These are phyloP conservation scores for Massarina eburnea DNA, from an alignment of 2,329 filamentous ascomycete genomes.

Conservation along the genomic window DNA sequence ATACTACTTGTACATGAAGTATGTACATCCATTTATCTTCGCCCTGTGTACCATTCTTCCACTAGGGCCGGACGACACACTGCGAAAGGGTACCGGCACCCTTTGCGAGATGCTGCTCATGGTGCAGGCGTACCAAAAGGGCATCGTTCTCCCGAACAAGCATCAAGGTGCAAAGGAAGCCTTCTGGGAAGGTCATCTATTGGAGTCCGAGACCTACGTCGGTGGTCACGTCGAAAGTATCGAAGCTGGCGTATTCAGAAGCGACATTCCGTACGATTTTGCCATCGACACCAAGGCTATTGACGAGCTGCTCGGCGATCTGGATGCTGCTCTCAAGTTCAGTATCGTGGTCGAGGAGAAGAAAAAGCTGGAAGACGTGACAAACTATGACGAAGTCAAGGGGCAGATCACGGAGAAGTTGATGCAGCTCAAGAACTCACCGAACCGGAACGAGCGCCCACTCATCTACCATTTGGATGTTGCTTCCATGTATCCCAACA, in stretches of 20 bases:
- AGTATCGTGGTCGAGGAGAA: constrained; percentile 61
- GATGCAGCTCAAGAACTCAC: constrained; percentile 73
- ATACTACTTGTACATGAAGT: constrained; percentile 99
- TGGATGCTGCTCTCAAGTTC: constrained; percentile 88
- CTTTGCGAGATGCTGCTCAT: constrained; percentile 99
- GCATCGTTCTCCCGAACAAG: constrained; percentile 94
- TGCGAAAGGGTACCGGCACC: constrained; percentile 95
- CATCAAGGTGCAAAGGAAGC: constrained; percentile 87
- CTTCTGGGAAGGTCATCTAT: constrained; percentile 94
- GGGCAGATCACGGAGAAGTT: constrained; percentile 75
- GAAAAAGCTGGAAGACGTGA: constrained; percentile 54
- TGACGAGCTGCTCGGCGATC: constrained; percentile 81
- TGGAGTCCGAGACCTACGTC: constrained; percentile 97
- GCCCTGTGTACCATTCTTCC: constrained; percentile 96
- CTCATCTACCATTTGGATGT: constrained; percentile 98
- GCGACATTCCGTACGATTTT: constrained; percentile 94
- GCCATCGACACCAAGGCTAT: constrained; percentile 84
- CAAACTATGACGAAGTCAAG: constrained; percentile 65
- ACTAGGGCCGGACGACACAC: constrained; percentile 84
- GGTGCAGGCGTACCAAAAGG: constrained; percentile 93
- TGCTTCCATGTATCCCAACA: constrained; percentile 99
- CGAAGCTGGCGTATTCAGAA: constrained; percentile 93
- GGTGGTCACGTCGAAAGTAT: constrained; percentile 99
- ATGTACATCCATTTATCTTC: constrained; percentile 99
- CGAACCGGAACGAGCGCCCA: constrained; percentile 80